These are phyloP conservation scores for Silene noctiflora DNA, from an alignment of 179 eudicot species.

Conservation along the genomic window DNA sequence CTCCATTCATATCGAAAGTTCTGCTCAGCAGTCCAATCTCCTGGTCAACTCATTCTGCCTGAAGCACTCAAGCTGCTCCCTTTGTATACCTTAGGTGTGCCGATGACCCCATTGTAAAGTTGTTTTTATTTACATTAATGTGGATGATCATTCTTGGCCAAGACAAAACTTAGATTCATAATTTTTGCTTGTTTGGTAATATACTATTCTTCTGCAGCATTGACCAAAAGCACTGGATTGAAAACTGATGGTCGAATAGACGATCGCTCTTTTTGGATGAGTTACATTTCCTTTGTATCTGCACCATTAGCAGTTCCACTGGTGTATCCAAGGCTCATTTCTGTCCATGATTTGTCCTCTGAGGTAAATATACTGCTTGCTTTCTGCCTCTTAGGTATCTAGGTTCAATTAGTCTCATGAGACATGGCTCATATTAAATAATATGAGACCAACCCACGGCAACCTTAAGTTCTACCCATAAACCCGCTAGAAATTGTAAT, in stretches of 20 bases:
- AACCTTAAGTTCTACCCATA: background rate
- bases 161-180: background rate
- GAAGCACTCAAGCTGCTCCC: conserved; percentile 95
- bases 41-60: conserved; percentile 93
- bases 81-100: conserved; percentile 81
- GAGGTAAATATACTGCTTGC: conserved; percentile 43
- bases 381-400: background rate
- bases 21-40: conserved; percentile 74
- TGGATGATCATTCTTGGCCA: background rate
- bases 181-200: conserved; percentile 1
- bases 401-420: background rate
- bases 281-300: conserved; percentile 66
- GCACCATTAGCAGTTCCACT: conserved; percentile 72
- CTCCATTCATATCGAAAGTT: conserved; percentile 84
- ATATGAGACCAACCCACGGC: background rate
- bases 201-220: conserved; percentile 46
- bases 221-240: conserved; percentile 77
- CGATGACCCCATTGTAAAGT: background rate
- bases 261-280: conserved; percentile 87
- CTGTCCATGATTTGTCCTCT: conserved; percentile 66
- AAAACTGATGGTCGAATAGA: conserved; percentile 77
- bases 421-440: background rate
- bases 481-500: background rate
- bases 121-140: background rate
- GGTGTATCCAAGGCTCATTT: conserved; percentile 85